Base-by-base conservation (phyloP, 768 basidiomycete species). In the Boletus bicolor region DNA sequence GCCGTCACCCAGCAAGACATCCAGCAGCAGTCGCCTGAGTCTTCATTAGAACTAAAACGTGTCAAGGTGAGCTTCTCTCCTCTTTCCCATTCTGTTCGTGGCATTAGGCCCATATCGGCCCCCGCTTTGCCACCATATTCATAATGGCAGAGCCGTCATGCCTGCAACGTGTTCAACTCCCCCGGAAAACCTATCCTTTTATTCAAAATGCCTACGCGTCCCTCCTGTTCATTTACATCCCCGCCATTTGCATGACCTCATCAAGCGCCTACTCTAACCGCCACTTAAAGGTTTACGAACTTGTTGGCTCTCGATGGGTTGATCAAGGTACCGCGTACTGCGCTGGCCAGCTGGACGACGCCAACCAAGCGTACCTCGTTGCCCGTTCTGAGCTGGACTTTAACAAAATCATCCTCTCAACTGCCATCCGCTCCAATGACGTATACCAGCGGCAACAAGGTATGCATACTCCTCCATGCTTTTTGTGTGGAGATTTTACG, bases 251-350 rank as follows among this genome's bases (percentile, higher is more conserved):
- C 60, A 71, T 71, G 68, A 64, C 66, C 57, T 70, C 67, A 72
- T 68, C 61, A 53, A 66, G 62, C 55, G 58, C 61, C 43, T 57
- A 26, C 55, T 68, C 68, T 71, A 62, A 71, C 72, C 66, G 60
- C 59, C 60, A 17, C 55, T 64, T 61, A 63, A 66, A 99, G 89
- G 96, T 99, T 28, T 98, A 99, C 73, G 89, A 95, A 72, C 86
- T 99, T 56, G 82, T 93, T 51, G 92, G 89, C 55, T 82, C 89
- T 60, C 84, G 86, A 54, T 99, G 97, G 97, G 81, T 87, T 53
- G 97, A 99, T 78, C 86, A 93, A 69, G 97, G 97, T 45, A 99
- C 97, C 17, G 97, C 97, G 1, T 91, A 94, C 69, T 97, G 95
- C 71, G 91, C 90, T 66, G 94, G 94, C 44, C 86, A 94, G 68